Evolutionary conservation across 2,329 filamentous ascomycete genomes (phyloP), one percentile per base, ranked within the genome.

Genomic region (Mollisiaceae sp.): DNA sequence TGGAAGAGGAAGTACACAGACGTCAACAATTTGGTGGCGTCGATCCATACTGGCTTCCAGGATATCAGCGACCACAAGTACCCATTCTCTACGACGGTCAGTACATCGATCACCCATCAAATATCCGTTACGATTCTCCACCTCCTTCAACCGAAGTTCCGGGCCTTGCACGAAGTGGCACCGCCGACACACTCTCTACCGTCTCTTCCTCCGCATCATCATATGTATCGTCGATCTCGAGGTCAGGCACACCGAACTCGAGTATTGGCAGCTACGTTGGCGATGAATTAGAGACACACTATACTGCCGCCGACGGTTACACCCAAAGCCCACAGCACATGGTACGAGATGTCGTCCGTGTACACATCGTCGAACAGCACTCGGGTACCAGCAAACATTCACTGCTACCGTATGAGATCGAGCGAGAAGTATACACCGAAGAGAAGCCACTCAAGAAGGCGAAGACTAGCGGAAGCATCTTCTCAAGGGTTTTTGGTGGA

Each of bases 121-220:
- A 38, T 50, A 15, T 35, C 50, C 59, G 59, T 58, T 70, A 70
- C 65, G 67, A 76, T 56, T 78, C 77, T 12, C 76, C 77, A 55
- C 78, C 78, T 12, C 75, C 74, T 12, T 71, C 75, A 4, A 71
- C 71, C n/a, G 76, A 78, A 52, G 70, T 78, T 24, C 77, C 78
- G 11, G 72, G 65, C 58, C 75, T 79, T 35, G 71, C 72, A 20
- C 75, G 75, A 60, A 75, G 73, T 47, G 73, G 73, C 50, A 77
- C 75, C 9, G 64, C 66, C 35, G 75, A 75, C 57, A 71, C 69
- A 41, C 66, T 71, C 56, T 72, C 69, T 36, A 67, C 73, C 27
- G 66, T 72, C 57, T 75, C 74, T 38, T 77, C 75, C 27, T 77
- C 75, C 0, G 69, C 70, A 24, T 74, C 75, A 15, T 77, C 76